These are phyloP conservation scores for Boletus subcaerulescens DNA, from an alignment of 768 basidiomycete genomes.

Conservation along the genomic window DNA sequence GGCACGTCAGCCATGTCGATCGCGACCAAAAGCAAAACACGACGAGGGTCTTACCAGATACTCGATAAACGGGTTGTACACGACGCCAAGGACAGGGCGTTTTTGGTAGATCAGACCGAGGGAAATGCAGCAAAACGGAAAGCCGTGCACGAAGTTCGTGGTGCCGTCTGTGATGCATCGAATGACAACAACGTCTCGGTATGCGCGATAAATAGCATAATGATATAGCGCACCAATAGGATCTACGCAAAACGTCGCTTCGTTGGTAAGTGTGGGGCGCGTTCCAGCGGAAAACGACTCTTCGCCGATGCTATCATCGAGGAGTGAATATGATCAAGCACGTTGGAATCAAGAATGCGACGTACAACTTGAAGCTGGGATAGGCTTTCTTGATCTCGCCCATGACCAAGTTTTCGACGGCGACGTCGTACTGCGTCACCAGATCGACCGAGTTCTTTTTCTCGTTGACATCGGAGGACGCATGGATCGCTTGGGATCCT, in stretches of 20 bases:
- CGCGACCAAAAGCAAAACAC: neutral
- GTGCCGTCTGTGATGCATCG: conserved; percentile 60
- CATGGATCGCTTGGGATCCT: conserved; percentile 72
- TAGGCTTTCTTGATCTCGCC: conserved; percentile 60
- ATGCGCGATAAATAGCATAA: neutral
- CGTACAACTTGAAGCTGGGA: conserved; percentile 82
- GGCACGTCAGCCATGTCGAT: neutral
- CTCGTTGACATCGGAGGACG: conserved; percentile 57
- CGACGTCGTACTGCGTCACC: conserved; percentile 92
- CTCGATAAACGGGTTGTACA: conserved; percentile 90
- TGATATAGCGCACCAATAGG: conserved; percentile 68
- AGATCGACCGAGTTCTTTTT: conserved; percentile 95
- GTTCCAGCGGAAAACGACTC: conserved; percentile 84
- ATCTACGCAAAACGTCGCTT: conserved; percentile 94
- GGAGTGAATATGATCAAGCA: neutral
- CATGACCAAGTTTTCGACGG: conserved; percentile 84
- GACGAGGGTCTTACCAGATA: conserved; percentile 51
- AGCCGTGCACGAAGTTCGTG: conserved; percentile 84
- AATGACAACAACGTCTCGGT: neutral
- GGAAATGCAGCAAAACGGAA: conserved; percentile 88
- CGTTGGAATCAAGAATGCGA: conserved; percentile 9
- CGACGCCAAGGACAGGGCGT: conserved; percentile 83
- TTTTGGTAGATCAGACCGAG: conserved; percentile 84
- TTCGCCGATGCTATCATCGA: conserved; percentile 74
- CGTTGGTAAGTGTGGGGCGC: conserved; percentile 69